Evolutionary conservation across 257 asterid genomes (phyloP).

Genomic region (Penstemon newberryi): DNA sequence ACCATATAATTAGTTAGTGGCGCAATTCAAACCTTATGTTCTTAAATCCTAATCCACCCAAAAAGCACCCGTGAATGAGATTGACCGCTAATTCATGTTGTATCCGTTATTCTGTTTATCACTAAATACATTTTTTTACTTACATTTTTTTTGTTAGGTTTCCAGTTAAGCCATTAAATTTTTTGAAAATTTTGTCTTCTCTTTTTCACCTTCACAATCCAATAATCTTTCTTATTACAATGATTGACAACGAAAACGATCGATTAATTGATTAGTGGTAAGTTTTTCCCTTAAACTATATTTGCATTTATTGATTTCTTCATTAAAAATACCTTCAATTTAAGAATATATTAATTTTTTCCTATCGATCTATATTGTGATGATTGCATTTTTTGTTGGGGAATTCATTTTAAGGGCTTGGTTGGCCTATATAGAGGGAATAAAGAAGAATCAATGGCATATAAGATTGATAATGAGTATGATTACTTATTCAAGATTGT

Average conservation of each 20-base stretch:
- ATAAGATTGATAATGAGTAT: constrained; percentile 34
- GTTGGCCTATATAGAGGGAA: constrained; percentile 6
- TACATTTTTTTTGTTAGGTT: no score
- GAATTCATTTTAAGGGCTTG: background rate
- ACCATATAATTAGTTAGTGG: no score
- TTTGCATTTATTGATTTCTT: background rate
- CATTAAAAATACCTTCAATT: background rate
- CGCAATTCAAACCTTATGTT: no score
- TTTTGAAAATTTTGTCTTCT: no score
- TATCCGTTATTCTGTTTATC: no score
- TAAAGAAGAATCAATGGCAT: constrained; percentile 27
- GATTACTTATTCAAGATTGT: constrained; percentile 35
- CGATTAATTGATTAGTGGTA: background rate
- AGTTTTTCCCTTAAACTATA: background rate
- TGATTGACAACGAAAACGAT: background rate
- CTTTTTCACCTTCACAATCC: no score
- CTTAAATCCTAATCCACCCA: no score
- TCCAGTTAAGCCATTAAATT: no score
- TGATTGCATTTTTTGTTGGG: background rate
- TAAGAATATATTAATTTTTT: background rate
- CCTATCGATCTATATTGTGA: background rate
- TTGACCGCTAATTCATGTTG: no score
- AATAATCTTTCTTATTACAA: background rate
- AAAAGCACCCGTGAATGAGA: no score
- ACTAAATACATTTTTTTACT: no score